Evolutionary conservation across 1,139 yeast species (phyloP), one percentile per base, ranked within the genome.

Genomic region (Kodamaea arcana): DNA sequence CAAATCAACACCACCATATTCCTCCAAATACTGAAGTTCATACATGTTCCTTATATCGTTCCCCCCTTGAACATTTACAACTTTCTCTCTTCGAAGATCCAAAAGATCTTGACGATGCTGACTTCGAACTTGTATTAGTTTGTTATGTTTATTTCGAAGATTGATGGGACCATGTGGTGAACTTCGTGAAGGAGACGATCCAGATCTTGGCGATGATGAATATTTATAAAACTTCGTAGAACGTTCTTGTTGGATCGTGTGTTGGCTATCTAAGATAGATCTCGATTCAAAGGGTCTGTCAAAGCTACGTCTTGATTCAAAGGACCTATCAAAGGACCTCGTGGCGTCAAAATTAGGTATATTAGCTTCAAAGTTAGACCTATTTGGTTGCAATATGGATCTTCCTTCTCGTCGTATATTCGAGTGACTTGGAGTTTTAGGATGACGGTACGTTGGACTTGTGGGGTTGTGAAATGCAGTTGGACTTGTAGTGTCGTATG

Each of bases 71-170:
- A 40, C 23, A 18, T 58, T 59, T 30, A 44, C 36, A 9, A 47
- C 38, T 24, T 50, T 49, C 29, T 60, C 65, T 23, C 73, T 48
- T 22, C 47, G 48, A 15, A 45, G 29, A 17, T 42, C 45, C 22
- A 59, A 20, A 27, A 43, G 48, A 18, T 58, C 60, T 26, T 55
- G 51, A 17, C 60, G 49, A 28, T 57, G 54, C 20, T 56, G 51
- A 29, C 56, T 57, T 25, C 73, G 49, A 16, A 54, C 54, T 31
- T 56, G 56, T 33, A 47, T 49, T 28, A 62, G 31, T 30, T 54
- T 54, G 30, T 47, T 51, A 35, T 54, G 61, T 38, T 60, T 62
- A 41, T 60, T 59, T 27, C 58, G 50, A 28, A 36, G 36, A 39
- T 56, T 60, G 30, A 50, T 36, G n/a, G 30, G 24, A 14, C 24